Evolutionary conservation across 2,329 filamentous ascomycete genomes (phyloP).

Genomic region (Fusarium papillatum): DNA sequence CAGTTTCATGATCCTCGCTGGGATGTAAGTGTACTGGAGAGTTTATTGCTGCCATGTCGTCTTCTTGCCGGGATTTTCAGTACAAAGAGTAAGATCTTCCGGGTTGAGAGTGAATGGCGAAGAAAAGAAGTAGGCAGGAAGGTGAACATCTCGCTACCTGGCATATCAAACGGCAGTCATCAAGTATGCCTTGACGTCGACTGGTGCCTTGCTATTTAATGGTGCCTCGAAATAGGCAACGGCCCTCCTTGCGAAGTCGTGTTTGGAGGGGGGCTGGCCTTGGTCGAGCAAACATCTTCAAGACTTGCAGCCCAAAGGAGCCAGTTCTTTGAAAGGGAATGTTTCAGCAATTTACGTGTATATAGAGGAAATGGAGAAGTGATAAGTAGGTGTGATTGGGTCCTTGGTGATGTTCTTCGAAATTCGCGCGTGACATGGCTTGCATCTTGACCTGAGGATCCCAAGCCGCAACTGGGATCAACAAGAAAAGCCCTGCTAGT

Average conservation of each 20-base stretch:
- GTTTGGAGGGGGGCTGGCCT: not conserved
- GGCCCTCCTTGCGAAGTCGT: not conserved
- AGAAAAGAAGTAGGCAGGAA: not conserved
- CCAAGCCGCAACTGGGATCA: not conserved
- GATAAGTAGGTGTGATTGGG: not conserved
- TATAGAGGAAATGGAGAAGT: not conserved
- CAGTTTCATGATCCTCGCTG: not conserved
- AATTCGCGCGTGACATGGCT: not conserved
- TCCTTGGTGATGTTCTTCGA: not conserved
- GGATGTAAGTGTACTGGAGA: not conserved
- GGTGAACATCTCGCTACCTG: not conserved
- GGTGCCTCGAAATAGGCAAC: not conserved
- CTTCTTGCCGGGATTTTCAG: not conserved
- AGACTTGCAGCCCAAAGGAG: not conserved
- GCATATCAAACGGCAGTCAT: not conserved
- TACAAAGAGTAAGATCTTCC: not conserved
- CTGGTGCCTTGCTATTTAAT: not conserved
- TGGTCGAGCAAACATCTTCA: not conserved
- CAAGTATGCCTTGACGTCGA: rapidly evolving
- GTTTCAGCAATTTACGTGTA: rapidly evolving
- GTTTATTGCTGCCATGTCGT: not conserved
- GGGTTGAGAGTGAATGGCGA: not conserved
- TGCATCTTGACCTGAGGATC: not conserved
- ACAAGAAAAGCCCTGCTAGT: not conserved
- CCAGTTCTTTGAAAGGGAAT: not conserved